Base-by-base conservation (phyloP, 371 early-diverging fungal species). In the Funneliformis caledonium region DNA sequence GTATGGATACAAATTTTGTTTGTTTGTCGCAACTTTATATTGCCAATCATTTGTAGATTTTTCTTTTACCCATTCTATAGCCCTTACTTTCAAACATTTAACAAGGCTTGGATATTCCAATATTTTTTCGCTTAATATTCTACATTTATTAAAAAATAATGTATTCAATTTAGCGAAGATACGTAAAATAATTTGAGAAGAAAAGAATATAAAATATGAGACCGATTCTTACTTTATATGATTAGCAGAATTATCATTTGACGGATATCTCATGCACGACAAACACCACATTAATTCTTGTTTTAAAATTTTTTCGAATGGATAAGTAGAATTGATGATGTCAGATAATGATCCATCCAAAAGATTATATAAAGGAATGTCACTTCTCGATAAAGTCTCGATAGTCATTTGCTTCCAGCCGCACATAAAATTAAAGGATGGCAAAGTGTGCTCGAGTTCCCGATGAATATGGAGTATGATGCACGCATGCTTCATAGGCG, bases 401-500 rank as follows among this genome's bases (percentile, higher is more conserved):
- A 81, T 81, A 31, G 72, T 60, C 19, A 81, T 19, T 56, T 79
- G 78, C 14, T 79, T 48, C 81, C 77, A 81, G 2, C 68, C 75
- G 19, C 81, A 81, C 56, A 81, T 62, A 26, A 75, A 81, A 60
- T 81, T 76, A 22, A 73, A 81, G 7, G 59, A 69, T 14, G 19
- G 31, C 14, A 26, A 22, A 31, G n/a, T 61, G 26, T 10, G 12
- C 14, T 68, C 48, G 0, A 14, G 26, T 11, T 67, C 68, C 1
- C 77, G 48, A 37, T 81, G 52, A 67, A 56, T 64, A 81, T 81
- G 81, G 8, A 81, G 31, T 52, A 81, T 81, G 11, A 81, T 81
- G 61, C 78, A 81, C 2, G 42, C 81, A 77, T 77, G 78, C 48
- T 81, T 81, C 8, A 33, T 19, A 11, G 8, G 45, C 33, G 2